Evolutionary conservation across 2,329 filamentous ascomycete species (phyloP).

Genomic region (Ophiostoma perfectum): DNA sequence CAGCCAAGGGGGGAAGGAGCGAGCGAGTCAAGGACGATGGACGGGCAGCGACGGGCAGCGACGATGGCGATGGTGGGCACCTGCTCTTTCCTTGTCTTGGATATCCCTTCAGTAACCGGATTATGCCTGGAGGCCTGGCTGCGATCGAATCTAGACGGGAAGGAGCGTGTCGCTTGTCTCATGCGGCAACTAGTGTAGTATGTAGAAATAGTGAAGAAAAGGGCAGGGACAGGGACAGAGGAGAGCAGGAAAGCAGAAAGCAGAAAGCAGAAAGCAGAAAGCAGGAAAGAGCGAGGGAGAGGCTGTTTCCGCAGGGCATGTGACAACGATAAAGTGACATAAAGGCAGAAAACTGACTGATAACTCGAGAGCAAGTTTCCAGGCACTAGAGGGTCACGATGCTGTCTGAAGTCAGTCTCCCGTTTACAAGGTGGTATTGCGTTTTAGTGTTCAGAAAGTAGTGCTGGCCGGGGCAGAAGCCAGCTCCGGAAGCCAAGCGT

Average conservation of each 20-base stretch:
- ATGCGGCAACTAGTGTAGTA: background rate
- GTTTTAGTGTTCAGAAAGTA: background rate
- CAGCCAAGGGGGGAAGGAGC: background rate
- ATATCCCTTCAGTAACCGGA: background rate
- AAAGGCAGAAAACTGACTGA: background rate
- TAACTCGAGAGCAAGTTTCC: background rate
- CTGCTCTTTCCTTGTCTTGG: background rate
- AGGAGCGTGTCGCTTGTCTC: background rate
- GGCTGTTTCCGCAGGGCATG: background rate
- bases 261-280: background rate
- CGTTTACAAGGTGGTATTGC: background rate
- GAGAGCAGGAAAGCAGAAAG: no score
- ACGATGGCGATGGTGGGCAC: background rate
- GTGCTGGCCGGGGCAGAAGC: background rate
- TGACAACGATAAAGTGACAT: background rate
- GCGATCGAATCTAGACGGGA: background rate
- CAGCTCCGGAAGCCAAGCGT: background rate
- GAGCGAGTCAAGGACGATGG: background rate
- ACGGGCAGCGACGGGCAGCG: background rate
- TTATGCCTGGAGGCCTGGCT: background rate
- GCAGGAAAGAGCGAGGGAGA: background rate
- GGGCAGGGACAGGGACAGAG: no score
- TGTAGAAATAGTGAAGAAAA: background rate
- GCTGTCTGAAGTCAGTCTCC: background rate
- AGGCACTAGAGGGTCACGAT: background rate